Conservation (phyloP, 169 alveolate species). For the Eimeria falciformis region DNA sequence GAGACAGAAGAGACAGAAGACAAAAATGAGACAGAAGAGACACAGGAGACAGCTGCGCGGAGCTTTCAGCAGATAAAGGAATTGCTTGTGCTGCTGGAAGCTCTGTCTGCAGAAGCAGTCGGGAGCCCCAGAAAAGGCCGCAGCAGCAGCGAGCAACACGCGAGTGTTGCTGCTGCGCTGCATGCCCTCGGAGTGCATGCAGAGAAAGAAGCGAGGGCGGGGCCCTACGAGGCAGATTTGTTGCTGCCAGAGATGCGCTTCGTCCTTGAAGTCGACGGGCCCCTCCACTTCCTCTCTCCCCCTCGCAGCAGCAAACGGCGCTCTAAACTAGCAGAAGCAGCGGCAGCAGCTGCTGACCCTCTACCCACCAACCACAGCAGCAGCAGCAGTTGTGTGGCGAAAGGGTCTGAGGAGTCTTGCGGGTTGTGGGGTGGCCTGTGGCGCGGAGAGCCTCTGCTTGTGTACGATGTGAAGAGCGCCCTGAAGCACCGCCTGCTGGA, state of each 20-base stretch:
- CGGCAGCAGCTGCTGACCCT: slow-evolving; percentile 7
- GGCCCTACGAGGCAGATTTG: slow-evolving; percentile 39
- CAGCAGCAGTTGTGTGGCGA: not conserved
- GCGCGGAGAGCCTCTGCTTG: not conserved
- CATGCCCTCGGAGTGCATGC: slow-evolving; percentile 30
- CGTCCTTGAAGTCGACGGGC: slow-evolving; percentile 64
- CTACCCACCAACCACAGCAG: not conserved
- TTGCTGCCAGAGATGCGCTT: not conserved
- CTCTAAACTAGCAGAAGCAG: not conserved
- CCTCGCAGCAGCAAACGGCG: slow-evolving; percentile 11
- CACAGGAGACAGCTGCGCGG: too few relatives aligned
- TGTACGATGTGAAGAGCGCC: slow-evolving; percentile 21
- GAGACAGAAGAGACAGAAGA: not conserved
- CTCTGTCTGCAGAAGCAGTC: not conserved
- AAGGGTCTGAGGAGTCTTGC: not conserved
- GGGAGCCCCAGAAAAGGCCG: slow-evolving; percentile 24
- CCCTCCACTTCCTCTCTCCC: slow-evolving; percentile 35
- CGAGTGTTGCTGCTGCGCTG: slow-evolving; percentile 29
- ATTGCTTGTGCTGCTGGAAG: slow-evolving; percentile 7
- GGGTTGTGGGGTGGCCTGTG: not conserved
- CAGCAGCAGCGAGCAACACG: slow-evolving; percentile 71
- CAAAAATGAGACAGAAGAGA: not conserved
- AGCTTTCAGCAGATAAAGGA: not conserved
- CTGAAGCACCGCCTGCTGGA: slow-evolving; percentile 53
- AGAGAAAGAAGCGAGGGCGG: not conserved